phyloP scores from a whole-genome alignment of 2,329 filamentous ascomycete species.

The Aspergillus ochraceus region DNA sequence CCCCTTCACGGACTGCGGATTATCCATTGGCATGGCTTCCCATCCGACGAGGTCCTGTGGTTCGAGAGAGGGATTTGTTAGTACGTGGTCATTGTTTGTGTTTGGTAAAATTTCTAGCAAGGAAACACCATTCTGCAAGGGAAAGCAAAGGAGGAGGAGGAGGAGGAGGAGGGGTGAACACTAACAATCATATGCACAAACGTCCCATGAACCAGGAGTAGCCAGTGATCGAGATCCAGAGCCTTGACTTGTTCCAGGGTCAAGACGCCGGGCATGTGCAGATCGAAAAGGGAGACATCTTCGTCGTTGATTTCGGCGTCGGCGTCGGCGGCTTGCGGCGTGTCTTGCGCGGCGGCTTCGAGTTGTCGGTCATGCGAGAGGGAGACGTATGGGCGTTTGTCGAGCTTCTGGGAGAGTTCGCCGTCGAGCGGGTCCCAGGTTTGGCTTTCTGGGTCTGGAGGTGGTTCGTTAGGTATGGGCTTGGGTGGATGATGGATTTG shows the following conservation, averaged over 20 bases:
- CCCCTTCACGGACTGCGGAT: conserved; percentile 47
- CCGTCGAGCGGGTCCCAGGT: conserved; percentile 47
- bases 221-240: conserved; percentile 48
- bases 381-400: conserved; percentile 46
- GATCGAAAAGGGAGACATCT: conserved; percentile 46
- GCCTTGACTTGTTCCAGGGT: conserved; percentile 42
- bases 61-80: too few species aligned
- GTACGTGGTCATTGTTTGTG: too few species aligned
- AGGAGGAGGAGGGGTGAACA: background rate
- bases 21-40: conserved; percentile 43
- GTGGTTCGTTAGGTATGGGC: background rate
- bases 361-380: conserved; percentile 38
- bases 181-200: conserved; percentile 47
- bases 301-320: conserved; percentile 36
- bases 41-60: conserved; percentile 47
- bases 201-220: conserved; percentile 40
- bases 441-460: conserved; percentile 47
- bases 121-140: too few species aligned
- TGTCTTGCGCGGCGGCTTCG: conserved; percentile 1
- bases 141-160: too few species aligned
- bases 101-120: too few species aligned
- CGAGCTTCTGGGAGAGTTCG: conserved; percentile 42
- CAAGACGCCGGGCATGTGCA: conserved; percentile 49
- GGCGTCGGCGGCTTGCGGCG: conserved; percentile 2
- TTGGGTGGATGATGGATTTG: too few species aligned